Conservation (phyloP, 1,139 yeast genomes). For the Lizanozyma gosingica region DNA sequence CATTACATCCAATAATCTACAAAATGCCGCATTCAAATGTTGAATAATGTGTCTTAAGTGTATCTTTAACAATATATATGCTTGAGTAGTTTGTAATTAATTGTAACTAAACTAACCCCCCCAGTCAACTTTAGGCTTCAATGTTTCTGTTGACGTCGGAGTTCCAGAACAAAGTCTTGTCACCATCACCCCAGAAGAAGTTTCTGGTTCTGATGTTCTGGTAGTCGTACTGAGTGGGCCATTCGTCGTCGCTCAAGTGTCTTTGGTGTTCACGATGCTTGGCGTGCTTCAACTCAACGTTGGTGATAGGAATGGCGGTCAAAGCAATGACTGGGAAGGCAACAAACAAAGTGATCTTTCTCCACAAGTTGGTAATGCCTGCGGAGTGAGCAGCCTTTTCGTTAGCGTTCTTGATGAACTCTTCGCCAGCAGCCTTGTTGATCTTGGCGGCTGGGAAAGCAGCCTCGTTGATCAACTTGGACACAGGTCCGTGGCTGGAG, state of each 20-base stretch:
- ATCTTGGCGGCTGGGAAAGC: conserved; percentile 24
- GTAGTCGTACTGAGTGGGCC: conserved; percentile 87
- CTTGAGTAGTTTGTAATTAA: no score
- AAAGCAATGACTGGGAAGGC: conserved; percentile 76
- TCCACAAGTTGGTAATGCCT: conserved; percentile 74
- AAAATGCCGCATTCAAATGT: no score
- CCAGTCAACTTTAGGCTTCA: conserved; percentile 4
- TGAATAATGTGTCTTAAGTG: no score
- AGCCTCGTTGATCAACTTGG: conserved; percentile 32
- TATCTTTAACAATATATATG: no score
- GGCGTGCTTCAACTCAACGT: conserved; percentile 79
- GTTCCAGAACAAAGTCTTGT: conserved; percentile 96
- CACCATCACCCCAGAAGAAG: conserved; percentile 98
- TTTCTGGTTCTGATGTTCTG: conserved; percentile 81
- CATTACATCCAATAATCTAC: no score
- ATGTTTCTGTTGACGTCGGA: conserved; percentile 82
- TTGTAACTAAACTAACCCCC: no score
- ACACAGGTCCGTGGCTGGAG: conserved; percentile 28
- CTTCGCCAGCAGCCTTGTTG: conserved; percentile 35
- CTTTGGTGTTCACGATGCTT: conserved; percentile 77
- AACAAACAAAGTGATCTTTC: conserved; percentile 67
- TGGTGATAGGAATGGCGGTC: conserved; percentile 73
- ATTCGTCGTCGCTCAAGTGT: conserved; percentile 76
- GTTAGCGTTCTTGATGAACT: conserved; percentile 31
- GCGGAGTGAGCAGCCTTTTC: conserved; percentile 74